Percentiles rank a stretch among this genome's conserved stretches.
Evolutionary conservation across 441 rosid species (phyloP).

Genomic region (Monsonia emarginata): DNA sequence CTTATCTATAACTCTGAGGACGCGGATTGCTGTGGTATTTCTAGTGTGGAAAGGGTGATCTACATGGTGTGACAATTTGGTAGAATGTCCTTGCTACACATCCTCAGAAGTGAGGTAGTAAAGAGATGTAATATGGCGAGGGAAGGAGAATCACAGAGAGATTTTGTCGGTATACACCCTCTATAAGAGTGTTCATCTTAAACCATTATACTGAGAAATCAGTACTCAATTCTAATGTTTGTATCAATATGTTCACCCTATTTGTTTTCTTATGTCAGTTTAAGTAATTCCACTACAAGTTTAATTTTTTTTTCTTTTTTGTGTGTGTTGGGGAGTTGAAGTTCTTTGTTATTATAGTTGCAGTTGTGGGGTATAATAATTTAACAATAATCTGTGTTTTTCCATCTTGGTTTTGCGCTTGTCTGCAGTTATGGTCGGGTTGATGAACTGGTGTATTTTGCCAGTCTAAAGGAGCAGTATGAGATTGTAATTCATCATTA

Average conservation of each 20-base stretch:
- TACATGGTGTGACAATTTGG: background rate
- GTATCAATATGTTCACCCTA: background rate
- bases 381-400: background rate
- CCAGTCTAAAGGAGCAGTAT: constrained; percentile 83
- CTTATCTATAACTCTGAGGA: background rate
- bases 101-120: background rate
- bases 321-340: background rate
- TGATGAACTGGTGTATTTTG: constrained; percentile 93
- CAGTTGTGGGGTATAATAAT: background rate
- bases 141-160: too few relatives aligned
- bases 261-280: constrained; percentile 8
- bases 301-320: background rate
- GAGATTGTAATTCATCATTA: constrained; percentile 89
- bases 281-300: background rate
- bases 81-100: background rate
- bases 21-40: background rate
- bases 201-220: constrained; percentile 10
- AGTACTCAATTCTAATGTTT: background rate
- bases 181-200: background rate
- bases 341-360: background rate
- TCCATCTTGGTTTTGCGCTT: constrained; percentile 5
- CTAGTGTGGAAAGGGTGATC: background rate
- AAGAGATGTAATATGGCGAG: background rate
- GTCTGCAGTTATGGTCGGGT: constrained; percentile 88
- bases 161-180: background rate